These are phyloP conservation scores for Aspergillus arachidicola DNA, from an alignment of 2,329 filamentous ascomycete genomes.

Conservation along the genomic window DNA sequence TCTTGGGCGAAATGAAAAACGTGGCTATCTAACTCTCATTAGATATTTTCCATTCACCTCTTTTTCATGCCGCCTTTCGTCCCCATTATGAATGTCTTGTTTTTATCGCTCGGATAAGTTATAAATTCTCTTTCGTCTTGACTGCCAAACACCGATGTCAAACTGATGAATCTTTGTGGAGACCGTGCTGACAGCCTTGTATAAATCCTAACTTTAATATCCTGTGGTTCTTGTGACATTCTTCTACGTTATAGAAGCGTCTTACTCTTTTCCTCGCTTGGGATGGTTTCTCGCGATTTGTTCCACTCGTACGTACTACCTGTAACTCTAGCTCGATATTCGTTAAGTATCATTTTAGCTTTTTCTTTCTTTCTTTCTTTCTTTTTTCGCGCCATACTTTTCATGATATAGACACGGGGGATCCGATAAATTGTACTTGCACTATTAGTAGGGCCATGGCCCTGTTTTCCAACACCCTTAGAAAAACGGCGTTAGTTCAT, in stretches of 20 bases:
- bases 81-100: constrained; percentile 8
- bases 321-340: constrained; percentile 38
- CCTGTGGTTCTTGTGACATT: constrained; percentile 25
- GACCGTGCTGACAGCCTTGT: constrained; percentile 31
- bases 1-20: constrained; percentile 52
- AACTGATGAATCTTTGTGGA: constrained; percentile 28
- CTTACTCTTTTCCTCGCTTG: constrained; percentile 15
- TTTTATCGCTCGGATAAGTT: constrained; percentile 9
- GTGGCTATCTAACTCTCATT: constrained; percentile 43
- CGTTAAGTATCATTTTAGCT: constrained; percentile 27
- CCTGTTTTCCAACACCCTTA: not conserved
- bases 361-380: constrained; percentile 14
- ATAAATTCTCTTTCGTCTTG: constrained; percentile 4
- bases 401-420: not conserved
- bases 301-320: constrained; percentile 25
- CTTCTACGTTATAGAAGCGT: constrained; percentile 27
- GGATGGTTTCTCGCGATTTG: constrained; percentile 27
- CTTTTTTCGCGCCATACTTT: not conserved
- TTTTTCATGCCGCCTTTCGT: constrained; percentile 12
- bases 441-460: not conserved
- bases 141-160: constrained; percentile 28
- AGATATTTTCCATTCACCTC: constrained; percentile 11
- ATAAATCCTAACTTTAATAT: constrained; percentile 34
- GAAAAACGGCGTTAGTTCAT: not conserved
- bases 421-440: not conserved